Evolutionary conservation across 495 filamentous ascomycete genomes (phyloP).

Genomic region (Aspergillus sparsus): DNA sequence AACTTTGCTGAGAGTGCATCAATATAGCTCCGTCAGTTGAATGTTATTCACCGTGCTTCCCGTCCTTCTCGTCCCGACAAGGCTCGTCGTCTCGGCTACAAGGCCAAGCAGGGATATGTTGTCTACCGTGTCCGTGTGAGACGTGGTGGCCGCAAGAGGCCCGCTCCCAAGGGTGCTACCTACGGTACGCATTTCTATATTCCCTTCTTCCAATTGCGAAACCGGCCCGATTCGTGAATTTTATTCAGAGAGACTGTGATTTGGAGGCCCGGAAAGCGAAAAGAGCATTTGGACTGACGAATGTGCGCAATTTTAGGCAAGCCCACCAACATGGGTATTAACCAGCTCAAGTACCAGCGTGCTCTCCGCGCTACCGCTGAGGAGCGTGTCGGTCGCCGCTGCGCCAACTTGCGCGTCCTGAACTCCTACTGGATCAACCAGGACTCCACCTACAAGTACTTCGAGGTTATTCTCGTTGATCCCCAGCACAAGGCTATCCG

Average conservation of each 20-base stretch:
- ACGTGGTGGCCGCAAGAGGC: slow-evolving; percentile 95
- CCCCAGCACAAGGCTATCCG: slow-evolving; percentile 99
- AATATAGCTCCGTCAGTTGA: slow-evolving; percentile 99
- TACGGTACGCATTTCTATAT: slow-evolving; percentile 66
- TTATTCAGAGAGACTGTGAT: no score
- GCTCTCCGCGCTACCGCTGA: slow-evolving; percentile 95
- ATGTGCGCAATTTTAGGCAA: slow-evolving; percentile 64
- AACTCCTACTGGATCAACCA: slow-evolving; percentile 99
- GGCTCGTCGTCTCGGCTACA: slow-evolving; percentile 99
- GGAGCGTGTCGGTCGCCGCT: slow-evolving; percentile 98
- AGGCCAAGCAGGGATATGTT: slow-evolving; percentile 99
- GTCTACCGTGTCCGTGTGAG: slow-evolving; percentile 98
- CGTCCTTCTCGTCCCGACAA: slow-evolving; percentile 98
- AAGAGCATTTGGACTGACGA: not conserved
- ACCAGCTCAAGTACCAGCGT: slow-evolving; percentile 99
- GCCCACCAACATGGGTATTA: slow-evolving; percentile 99
- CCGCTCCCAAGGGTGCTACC: slow-evolving; percentile 95
- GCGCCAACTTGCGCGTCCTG: slow-evolving; percentile 96
- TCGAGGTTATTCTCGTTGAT: slow-evolving; percentile 99
- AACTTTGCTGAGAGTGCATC: slow-evolving; percentile 99
- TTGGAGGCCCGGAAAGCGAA: no score
- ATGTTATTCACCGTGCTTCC: slow-evolving; percentile 98
- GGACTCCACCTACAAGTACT: slow-evolving; percentile 99
- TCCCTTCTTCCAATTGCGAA: not conserved
- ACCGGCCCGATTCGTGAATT: no score